phyloP scores from a whole-genome alignment of 164 flowering plant genomes.

The Magnolia kwangsiensis region DNA sequence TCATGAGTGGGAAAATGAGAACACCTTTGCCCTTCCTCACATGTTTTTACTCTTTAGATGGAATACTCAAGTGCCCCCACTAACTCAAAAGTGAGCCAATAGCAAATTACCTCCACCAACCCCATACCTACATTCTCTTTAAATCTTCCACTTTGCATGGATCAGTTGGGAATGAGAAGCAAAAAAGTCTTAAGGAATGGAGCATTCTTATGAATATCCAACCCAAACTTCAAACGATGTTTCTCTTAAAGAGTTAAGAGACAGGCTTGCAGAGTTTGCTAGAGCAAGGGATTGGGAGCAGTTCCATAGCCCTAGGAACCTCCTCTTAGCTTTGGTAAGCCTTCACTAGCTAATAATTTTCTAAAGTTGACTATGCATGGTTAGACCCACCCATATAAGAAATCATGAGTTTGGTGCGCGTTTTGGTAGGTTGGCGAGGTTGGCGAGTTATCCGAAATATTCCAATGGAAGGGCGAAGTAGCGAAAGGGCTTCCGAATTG shows the following conservation, averaged over 20 bases:
- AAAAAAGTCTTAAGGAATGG: background rate
- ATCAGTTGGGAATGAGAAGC: background rate
- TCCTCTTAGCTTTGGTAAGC: conserved; percentile 44
- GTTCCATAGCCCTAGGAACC: conserved; percentile 50
- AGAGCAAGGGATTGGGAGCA: conserved; percentile 46
- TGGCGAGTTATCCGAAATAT: conserved; percentile 45
- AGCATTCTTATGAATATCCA: conserved; percentile 16
- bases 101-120: background rate
- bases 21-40: conserved; percentile 19
- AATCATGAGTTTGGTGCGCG: background rate
- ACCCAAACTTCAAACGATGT: conserved; percentile 30
- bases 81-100: background rate
- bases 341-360: background rate
- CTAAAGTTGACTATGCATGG: background rate
- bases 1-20: conserved; percentile 23
- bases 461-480: conserved; percentile 55
- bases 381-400: background rate
- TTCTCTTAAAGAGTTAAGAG: conserved; percentile 46
- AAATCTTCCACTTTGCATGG: conserved; percentile 11
- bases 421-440: conserved; percentile 35
- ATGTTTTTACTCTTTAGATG: conserved; percentile 19
- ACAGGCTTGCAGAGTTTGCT: conserved; percentile 49
- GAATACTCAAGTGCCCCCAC: conserved; percentile 30
- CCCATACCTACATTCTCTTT: conserved; percentile 8
- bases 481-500: conserved; percentile 45